These are phyloP conservation scores for Parathielavia appendiculata DNA, from an alignment of 495 filamentous ascomycete species.

Conservation along the genomic window DNA sequence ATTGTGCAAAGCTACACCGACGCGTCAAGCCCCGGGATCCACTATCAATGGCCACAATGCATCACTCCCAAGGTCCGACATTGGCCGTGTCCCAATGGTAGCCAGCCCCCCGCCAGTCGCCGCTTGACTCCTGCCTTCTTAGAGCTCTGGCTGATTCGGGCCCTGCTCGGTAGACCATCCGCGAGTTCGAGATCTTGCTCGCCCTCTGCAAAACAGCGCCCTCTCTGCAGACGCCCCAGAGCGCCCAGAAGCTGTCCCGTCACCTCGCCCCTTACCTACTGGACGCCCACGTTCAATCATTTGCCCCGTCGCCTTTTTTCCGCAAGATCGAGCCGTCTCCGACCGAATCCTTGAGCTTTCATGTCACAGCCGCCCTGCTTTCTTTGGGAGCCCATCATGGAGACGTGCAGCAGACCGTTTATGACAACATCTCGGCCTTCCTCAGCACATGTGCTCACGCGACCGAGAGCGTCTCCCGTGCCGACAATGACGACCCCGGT, in stretches of 20 bases:
- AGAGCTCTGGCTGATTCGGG: slow-evolving; percentile 19
- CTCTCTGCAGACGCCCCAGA: slow-evolving; percentile 57
- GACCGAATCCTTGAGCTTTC: slow-evolving; percentile 77
- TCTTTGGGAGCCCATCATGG: slow-evolving; percentile 65
- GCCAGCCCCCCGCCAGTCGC: slow-evolving; percentile 3
- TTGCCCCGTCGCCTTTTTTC: slow-evolving; percentile 76
- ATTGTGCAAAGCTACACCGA: slow-evolving; percentile 53
- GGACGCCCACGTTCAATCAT: slow-evolving; percentile 71
- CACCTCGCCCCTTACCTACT: slow-evolving; percentile 78
- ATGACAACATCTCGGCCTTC: slow-evolving; percentile 59
- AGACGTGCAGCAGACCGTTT: slow-evolving; percentile 56
- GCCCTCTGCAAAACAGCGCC: slow-evolving; percentile 85
- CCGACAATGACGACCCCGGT: slow-evolving; percentile 45
- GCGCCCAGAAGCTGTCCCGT: slow-evolving; percentile 63
- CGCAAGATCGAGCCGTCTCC: slow-evolving; percentile 79
- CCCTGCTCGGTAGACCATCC: slow-evolving; percentile 45
- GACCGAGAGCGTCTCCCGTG: slow-evolving; percentile 39
- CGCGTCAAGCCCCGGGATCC: slow-evolving; percentile 30
- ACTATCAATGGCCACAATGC: slow-evolving; percentile 32
- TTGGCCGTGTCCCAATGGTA: slow-evolving; percentile 51
- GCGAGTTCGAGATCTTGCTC: slow-evolving; percentile 84
- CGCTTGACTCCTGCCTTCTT: neutral
- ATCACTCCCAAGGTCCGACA: slow-evolving; percentile 23
- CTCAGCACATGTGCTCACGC: slow-evolving; percentile 58
- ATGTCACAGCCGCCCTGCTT: slow-evolving; percentile 72